Evolutionary conservation across 2,329 filamentous ascomycete genomes (phyloP), one percentile per base, ranked within the genome.

Genomic region (Colletotrichum horii): DNA sequence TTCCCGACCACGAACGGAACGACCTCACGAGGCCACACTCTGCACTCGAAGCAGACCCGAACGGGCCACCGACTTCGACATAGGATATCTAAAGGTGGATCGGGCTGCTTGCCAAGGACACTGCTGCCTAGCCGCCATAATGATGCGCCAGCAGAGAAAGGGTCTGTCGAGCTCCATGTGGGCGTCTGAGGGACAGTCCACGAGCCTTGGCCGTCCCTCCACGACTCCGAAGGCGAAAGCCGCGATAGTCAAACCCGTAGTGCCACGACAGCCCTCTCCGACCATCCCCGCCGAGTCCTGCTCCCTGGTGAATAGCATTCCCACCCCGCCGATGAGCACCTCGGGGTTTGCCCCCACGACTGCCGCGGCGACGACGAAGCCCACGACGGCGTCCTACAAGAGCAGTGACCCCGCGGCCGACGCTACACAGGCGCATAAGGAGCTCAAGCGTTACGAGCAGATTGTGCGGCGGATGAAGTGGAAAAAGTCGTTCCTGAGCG

Each of bases 401-500:
- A 66, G 56, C 34, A n/a, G 60, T 6, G 32, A 11, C 36, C 36
- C 55, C 4, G 6, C 55, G 2, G n/a, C 58, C 4, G 24, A 38
- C 22, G 16, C 36, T 28, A 34, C 52, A 75, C 71, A 66, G 71
- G 79, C 76, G 66, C 68, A 84, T 2, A 84, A 86, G 52, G 89
- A 92, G 56, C 86, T 93, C 1, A 84, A 87, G 4, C 88, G 91
- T 8, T 93, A 92, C 80, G 87, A 89, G 75, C 92, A 92, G 78
- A 91, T 92, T 32, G 89, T 91, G 24, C 87, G 89, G 4, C 89
- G 92, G 3, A 84, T 93, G 58, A 88, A 90, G 77, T 93, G 92
- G 92, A 93, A 93, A 80, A 87, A 91, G 3, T 87, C 91, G 15
- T 91, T 91, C 78, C 85, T 93, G 36, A 88, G 88, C n/a, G 82